Base-by-base conservation (phyloP, 441 rosid species). In the Daphne laureola region DNA sequence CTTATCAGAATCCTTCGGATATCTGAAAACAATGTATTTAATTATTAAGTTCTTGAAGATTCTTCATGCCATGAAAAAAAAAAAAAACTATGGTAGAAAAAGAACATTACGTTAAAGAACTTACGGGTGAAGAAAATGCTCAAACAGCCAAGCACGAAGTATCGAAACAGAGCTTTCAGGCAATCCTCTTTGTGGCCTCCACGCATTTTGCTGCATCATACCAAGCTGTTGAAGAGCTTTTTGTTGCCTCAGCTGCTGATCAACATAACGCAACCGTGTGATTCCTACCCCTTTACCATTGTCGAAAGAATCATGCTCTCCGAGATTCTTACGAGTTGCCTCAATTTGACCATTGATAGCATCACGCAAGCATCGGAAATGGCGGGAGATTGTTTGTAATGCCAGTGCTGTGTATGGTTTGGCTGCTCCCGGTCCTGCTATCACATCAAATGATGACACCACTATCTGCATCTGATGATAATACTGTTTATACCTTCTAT, bases 41-140 rank as follows among this genome's bases (percentile, higher is more conserved):
- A 1, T 9, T 9, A 31, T 31, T 31, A 31, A 2, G 1, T 7
- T 31, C 38, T 31, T 2, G 4, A 31, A 31, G 12, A 31, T 31
- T 31, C 9, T 31, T 31, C 38, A 31, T 31, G 38, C 1, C 8
- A 40, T 17, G 18, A 71, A 21, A 21, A 21, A 50, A 59, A 71
- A 21, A 21, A 21, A 50, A 59, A 45, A 1, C 38, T 31, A 31
- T 9, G 11, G 11, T 11, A 23, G 13, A 14, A 16, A 54, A 18
- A 31, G 52, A 49, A 44, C 54, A 51, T 17, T 36, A 35, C 54
- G 43, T 40, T 23, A 12, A 49, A 25, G 53, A 64, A 73, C 65
- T 76, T 82, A 92, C 98, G 98, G 98, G 53, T 92, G 94, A 65
- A 92, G 98, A 68, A 92, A 92, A 82, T 92, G 98, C 77, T 92